Evolutionary conservation across 129 eudicot genomes (phyloP).

Genomic region (Tagetes patula): DNA sequence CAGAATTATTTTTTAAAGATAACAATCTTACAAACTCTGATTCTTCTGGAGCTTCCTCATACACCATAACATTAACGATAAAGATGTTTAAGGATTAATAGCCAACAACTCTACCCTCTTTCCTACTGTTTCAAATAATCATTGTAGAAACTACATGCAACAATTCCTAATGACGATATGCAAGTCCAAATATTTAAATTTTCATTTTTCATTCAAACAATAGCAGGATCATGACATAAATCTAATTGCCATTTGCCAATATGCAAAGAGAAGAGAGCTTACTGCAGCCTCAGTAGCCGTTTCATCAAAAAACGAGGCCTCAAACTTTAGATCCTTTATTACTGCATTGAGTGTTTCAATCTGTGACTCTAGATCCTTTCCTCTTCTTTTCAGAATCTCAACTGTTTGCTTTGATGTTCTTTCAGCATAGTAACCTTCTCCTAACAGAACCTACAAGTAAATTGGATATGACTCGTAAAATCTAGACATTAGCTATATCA

Average conservation of each 20-base stretch:
- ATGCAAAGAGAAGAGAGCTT: slow-evolving; percentile 20
- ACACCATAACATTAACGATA: neutral
- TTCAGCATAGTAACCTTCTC: slow-evolving; percentile 84
- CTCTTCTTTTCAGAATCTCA: slow-evolving; percentile 89
- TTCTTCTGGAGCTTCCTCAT: neutral
- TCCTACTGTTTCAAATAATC: neutral
- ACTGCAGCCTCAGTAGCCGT: slow-evolving; percentile 85
- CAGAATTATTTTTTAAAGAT: neutral
- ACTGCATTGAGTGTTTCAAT: slow-evolving; percentile 66
- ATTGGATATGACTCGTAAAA: slow-evolving; percentile 17
- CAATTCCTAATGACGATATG: neutral
- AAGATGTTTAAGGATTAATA: neutral
- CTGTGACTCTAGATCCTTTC: slow-evolving; percentile 62
- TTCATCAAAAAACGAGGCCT: slow-evolving; percentile 76
- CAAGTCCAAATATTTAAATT: neutral
- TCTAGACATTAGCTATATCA: slow-evolving; percentile 13
- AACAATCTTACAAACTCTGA: neutral
- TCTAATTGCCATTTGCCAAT: slow-evolving; percentile 1
- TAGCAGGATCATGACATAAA: neutral
- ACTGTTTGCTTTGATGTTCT: slow-evolving; percentile 88
- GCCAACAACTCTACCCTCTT: neutral
- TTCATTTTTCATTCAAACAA: slow-evolving; percentile 1
- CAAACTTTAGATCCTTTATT: slow-evolving; percentile 69
- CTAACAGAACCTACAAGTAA: slow-evolving; percentile 69
- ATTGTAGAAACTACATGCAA: slow-evolving; percentile 4